Evolutionary conservation across 2,329 filamentous ascomycete species (phyloP), one percentile per base, ranked within the genome.

Genomic region (Hymenoscyphus occultus): DNA sequence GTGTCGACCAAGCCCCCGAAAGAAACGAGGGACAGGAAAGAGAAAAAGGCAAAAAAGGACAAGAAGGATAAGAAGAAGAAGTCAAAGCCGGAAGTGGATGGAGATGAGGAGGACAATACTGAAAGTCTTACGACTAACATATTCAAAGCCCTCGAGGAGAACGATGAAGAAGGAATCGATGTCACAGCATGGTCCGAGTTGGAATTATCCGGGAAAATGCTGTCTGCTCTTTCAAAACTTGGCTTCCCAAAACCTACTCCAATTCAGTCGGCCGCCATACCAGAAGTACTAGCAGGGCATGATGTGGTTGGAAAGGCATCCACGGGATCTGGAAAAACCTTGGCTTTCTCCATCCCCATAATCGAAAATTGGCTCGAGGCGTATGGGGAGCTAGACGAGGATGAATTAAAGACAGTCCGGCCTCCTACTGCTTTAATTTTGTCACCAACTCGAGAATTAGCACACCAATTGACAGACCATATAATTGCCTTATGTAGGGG

Each of bases 261-360:
- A 0, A 97, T 99, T 65, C 95, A 99, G 76, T 79, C 82, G 22
- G 83, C 86, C 40, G 83, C 91, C 0, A 96, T 99, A 71, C 93
- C 95, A 0, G 85, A 91, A 62, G 91, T 97, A 57, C 76, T 94
- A 22, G 85, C 86, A 5, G 94, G 94, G 0, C 90, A 91, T 75
- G 94, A 99, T 77, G 90, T 98, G 16, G 90, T 99, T 69, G 95
- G 95, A 54, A 99, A 99, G 79, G 95, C 95, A 1, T 90, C 94
- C 12, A 99, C 95, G 0, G 95, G 95, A 70, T 98, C 95, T 14
- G 95, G 95, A 71, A 99, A 99, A 79, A 99, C 95, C 0, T 81
- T 99, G 56, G 94, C 95, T 0, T 99, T 97, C 77, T 92, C 90
- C 1, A 93, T 99, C 68, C 95, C 95, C 0, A 95, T 99, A 64